phyloP scores from a whole-genome alignment of 106 monocot species.

The Alisma plantagoaquatica region DNA sequence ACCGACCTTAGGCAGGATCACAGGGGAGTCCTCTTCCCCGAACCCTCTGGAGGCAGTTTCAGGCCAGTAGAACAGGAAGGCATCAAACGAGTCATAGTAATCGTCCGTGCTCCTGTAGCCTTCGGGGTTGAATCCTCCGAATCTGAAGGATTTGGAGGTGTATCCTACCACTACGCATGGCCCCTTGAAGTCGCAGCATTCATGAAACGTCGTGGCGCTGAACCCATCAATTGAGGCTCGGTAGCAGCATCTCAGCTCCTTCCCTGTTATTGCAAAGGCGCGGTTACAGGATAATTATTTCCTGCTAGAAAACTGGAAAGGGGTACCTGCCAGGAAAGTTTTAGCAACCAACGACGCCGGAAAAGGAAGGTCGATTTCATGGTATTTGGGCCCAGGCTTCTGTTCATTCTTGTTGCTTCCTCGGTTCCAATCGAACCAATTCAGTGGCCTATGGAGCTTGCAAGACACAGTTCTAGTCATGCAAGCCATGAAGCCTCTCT shows the following conservation, averaged over 20 bases:
- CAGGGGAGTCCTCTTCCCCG: constrained; percentile 20
- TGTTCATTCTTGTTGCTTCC: not conserved
- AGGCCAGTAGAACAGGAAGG: constrained; percentile 55
- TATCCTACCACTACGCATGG: constrained; percentile 24
- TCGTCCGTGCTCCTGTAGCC: constrained; percentile 22
- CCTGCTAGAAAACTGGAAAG: too few relatives aligned
- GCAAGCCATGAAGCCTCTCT: too few relatives aligned
- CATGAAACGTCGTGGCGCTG: constrained; percentile 19
- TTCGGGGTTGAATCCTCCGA: constrained; percentile 26
- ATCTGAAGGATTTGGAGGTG: constrained; percentile 17
- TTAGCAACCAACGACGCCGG: constrained; percentile 17
- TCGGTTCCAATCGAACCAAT: constrained; percentile 15
- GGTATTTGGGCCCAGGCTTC: constrained; percentile 13
- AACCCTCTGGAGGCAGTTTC: not conserved
- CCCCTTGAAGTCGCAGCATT: constrained; percentile 24
- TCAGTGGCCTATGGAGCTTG: too few relatives aligned
- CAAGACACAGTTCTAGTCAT: too few relatives aligned
- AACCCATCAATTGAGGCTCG: constrained; percentile 19
- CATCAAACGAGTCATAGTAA: constrained; percentile 26
- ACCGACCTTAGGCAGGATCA: constrained; percentile 61
- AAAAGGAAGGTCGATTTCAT: constrained; percentile 22
- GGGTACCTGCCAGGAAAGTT: constrained; percentile 11
- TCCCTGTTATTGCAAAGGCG: constrained; percentile 2
- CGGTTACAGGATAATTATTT: not conserved
- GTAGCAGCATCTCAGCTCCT: constrained; percentile 28